Evolutionary conservation across 139 green algal genomes (phyloP), one percentile per base, ranked within the genome.

Genomic region (Zygnema cylindricum): DNA sequence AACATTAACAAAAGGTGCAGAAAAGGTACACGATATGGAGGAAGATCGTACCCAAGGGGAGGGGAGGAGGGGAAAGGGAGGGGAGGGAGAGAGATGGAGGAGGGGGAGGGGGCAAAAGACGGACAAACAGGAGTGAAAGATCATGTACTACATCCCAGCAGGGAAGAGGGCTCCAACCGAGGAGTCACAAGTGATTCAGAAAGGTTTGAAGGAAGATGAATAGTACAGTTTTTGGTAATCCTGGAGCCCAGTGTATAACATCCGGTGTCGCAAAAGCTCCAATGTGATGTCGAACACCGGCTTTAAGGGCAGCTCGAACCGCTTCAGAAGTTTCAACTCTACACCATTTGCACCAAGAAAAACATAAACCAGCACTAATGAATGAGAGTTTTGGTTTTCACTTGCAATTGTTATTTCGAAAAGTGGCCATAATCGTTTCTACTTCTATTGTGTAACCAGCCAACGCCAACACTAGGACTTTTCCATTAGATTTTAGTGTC

Each of bases 201-300:
- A 81, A 16, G 73, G 30, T 36, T 36, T 21, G 73, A 36, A 33
- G 39, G 76, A 38, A 69, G n/a, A 36, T 23, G 73, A 63, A 63
- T 16, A 63, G 49, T 63, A 88, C 82, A 23, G 96, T 98, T 93
- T 98, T 98, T 69, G 96, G 96, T 69, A 98, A 93, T 7, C 92
- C 94, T 22, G 93, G 86, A 30, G 95, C 95, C 95, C 95, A 98
- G 91, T 99, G 97, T 85, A 99, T 98, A 69, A 96, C 92, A 83
- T 99, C 97, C 1, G 97, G 97, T 32, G 96, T 93, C 43, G 97
- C 97, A 92, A 99, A 98, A 36, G 96, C 92, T 0, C 97, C 96
- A 23, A 95, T 95, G 42, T 82, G 33, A 30, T 87, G 86, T 3
- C 96, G 88, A 55, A 98, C 94, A 39, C 90, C 43, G n/a, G 79